Evolutionary conservation across 2,329 filamentous ascomycete genomes (phyloP), one percentile per base, ranked within the genome.

Genomic region (Atkinsonella texensis): DNA sequence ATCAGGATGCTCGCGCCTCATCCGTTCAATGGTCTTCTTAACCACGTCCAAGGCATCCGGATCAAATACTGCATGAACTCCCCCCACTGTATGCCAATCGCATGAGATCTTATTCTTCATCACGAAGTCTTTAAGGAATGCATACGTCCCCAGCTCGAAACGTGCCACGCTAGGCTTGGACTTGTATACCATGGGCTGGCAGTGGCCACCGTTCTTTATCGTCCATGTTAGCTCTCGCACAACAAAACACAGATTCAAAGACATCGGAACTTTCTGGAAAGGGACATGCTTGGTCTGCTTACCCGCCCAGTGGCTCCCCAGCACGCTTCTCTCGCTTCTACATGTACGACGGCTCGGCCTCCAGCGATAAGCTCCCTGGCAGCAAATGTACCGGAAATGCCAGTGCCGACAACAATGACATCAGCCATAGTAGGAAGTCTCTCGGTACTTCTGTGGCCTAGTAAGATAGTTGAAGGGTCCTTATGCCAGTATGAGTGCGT

Each of bases 231-330:
- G 42, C 31, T 17, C 20, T 15, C 7, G 28, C 7, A 4, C 1
- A 23, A 23, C 2, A 28, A 28, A 28, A 28, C 28, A 28, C 28
- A 28, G 28, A 4, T 28, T 28, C 28, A 28, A 28, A 28, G 7
- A 28, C 4, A 8, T 41, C n/a, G 17, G 35, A 42, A 47, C 20
- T 7, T 35, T 28, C 35, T 38, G 15, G 18, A 6, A 17, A 28
- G 32, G 11, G 3, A 32, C 52, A 45, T 49, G 32, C 46, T 18
- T 50, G n/a, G 17, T 28, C 9, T 9, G 73, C 80, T 73, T 61
- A 87, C 84, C 61, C 86, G 70, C n/a, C 87, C 86, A 1, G 86
- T 91, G n/a, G 87, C 87, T 17, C 87, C 87, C 79, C 80, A 89
- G 62, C 86, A 90, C 4, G 83, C 85, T 70, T 90, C 86, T 59